Evolutionary conservation across 139 green algal species (phyloP).

Genomic region (Chlorella sp.): DNA sequence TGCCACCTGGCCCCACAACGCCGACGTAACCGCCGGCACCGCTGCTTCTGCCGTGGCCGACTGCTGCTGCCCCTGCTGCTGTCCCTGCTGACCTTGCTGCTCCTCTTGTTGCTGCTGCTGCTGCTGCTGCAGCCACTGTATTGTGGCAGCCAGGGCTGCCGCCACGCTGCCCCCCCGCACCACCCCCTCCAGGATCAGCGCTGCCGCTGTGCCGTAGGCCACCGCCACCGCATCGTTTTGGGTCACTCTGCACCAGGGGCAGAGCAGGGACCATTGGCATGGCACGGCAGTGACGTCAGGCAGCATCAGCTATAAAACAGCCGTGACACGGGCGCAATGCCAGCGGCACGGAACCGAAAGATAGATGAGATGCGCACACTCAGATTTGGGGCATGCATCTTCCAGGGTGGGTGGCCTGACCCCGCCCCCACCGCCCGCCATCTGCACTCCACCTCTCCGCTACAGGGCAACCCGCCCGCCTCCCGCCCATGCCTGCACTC

Average conservation of each 20-base stretch:
- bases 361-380: no score
- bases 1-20: slow-evolving; percentile 39
- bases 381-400: no score
- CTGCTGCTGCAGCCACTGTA: slow-evolving; percentile 29
- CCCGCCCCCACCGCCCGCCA: no score
- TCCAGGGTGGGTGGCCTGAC: no score
- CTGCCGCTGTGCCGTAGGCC: slow-evolving; percentile 56
- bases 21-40: not conserved
- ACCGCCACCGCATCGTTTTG: slow-evolving; percentile 63
- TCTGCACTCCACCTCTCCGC: no score
- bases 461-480: no score
- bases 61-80: not conserved
- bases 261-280: no score
- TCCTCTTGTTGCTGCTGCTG: no score
- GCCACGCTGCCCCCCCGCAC: slow-evolving; percentile 36
- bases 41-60: not conserved
- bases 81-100: not conserved
- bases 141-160: slow-evolving; percentile 26
- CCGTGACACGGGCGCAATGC: no score
- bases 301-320: no score
- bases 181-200: slow-evolving; percentile 58
- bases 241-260: slow-evolving; percentile 44
- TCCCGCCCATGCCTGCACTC: no score
- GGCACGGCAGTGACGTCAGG: no score
- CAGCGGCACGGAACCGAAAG: not conserved